phyloP scores from a whole-genome alignment of 805 yeast species.

The Barnettozyma sucrosica region DNA sequence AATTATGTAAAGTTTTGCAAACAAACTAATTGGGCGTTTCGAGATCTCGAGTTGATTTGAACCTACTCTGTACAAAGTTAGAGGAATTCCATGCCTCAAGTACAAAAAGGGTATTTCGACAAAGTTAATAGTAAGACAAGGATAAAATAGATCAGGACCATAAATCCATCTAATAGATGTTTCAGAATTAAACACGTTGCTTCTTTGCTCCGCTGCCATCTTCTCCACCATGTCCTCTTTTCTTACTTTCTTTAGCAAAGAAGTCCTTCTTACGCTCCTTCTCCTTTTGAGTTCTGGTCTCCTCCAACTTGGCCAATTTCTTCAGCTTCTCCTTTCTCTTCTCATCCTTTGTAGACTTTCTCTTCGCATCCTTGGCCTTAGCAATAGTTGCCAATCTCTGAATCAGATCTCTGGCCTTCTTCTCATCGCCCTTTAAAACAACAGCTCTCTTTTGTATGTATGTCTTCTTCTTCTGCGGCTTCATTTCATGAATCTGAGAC shows the following conservation, averaged over 20 bases:
- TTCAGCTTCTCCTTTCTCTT: conserved; percentile 72
- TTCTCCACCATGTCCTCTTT: conserved; percentile 38
- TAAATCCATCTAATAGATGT: not conserved
- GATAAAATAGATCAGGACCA: no score
- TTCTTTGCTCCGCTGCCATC: conserved; percentile 27
- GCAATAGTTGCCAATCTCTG: conserved; percentile 81
- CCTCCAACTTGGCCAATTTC: conserved; percentile 70
- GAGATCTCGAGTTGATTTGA: no score
- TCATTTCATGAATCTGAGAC: conserved; percentile 85
- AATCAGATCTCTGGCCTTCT: conserved; percentile 84
- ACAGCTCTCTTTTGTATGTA: conserved; percentile 91
- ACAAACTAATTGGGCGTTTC: no score
- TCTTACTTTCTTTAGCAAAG: conserved; percentile 66
- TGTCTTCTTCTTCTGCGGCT: conserved; percentile 77
- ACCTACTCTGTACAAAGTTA: no score
- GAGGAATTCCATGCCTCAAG: no score
- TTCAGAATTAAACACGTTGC: conserved; percentile 14
- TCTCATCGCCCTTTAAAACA: conserved; percentile 85
- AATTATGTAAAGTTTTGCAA: no score
- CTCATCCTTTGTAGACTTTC: conserved; percentile 63
- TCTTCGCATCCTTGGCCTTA: conserved; percentile 79
- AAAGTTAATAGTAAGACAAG: no score
- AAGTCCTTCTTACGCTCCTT: conserved; percentile 83
- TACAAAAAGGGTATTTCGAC: no score
- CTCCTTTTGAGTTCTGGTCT: conserved; percentile 64